A percentile compares a stretch with the other conserved stretches of the same genome.
These are phyloP conservation scores for Lasiodiplodia theobromae DNA, from an alignment of 2,329 filamentous ascomycete genomes.

Conservation along the genomic window DNA sequence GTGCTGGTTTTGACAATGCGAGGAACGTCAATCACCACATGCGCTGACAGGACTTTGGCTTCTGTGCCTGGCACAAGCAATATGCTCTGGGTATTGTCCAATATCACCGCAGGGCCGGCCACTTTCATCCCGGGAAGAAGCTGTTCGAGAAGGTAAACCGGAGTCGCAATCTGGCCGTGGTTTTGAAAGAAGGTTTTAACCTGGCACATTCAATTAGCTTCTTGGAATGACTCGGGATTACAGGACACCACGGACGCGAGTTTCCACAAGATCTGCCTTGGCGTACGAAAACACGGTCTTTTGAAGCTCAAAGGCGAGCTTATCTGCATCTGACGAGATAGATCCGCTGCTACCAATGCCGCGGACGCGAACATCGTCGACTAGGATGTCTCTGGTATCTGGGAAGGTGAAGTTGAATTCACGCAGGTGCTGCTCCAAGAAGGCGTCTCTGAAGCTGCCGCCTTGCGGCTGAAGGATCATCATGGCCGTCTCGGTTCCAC, in stretches of 20 bases:
- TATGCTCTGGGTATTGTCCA: conserved; percentile 56
- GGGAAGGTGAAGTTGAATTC: conserved; percentile 53
- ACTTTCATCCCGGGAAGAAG: conserved; percentile 37
- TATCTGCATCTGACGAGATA: conserved; percentile 65
- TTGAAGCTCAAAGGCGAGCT: conserved; percentile 82
- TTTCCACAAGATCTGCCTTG: conserved; percentile 73
- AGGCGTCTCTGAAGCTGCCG: conserved; percentile 45
- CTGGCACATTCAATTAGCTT: not conserved
- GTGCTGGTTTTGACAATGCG: conserved; percentile 58
- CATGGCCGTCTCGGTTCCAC: conserved; percentile 53
- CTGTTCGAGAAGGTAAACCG: conserved; percentile 37
- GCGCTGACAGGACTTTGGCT: conserved; percentile 47
- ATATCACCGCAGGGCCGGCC: conserved; percentile 42
- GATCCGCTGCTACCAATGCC: conserved; percentile 56
- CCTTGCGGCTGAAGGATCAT: conserved; percentile 48
- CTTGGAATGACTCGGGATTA: not conserved
- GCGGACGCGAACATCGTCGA: conserved; percentile 26
- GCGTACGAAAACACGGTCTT: conserved; percentile 65
- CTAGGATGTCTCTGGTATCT: conserved; percentile 57
- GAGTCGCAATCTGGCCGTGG: conserved; percentile 35
- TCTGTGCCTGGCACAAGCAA: conserved; percentile 49
- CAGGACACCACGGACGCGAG: conserved; percentile 46
- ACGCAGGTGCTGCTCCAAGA: conserved; percentile 48
- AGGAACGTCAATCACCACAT: conserved; percentile 56
- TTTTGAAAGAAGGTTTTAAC: conserved; percentile 38